Base-by-base conservation (phyloP, 345 rosid species). In the Draba incana region DNA sequence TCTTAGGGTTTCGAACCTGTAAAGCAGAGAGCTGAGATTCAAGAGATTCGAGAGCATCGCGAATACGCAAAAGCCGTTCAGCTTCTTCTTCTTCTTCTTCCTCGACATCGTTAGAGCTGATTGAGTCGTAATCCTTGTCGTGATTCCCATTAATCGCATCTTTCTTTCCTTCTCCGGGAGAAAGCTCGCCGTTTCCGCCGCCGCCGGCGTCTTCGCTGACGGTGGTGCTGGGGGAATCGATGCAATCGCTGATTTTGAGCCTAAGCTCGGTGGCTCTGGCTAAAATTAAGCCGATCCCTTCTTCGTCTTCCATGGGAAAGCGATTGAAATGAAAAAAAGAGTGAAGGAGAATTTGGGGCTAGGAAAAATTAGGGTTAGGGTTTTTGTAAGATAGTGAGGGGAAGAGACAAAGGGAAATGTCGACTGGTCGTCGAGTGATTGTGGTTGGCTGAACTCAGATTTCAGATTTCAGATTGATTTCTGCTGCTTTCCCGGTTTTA, bases 251-350 rank as follows among this genome's bases (percentile, higher is more conserved):
- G 83, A 92, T 82, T 72, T 89, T 87, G 54, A 84, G 70, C 37
- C 96, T 83, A 6, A 92, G 84, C 73, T 92, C 95, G 13, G 81
- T 83, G 41, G 95, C 98, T 79, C 81, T 89, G 15, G 95, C 87
- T 73, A 92, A 57, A 27, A 84, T 91, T 16, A 84, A 68, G 38
- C 86, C 91, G 20, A 89, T 85, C 6, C 95, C 85, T 66, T 81
- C 89, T 61, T 86, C 96, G 53, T 85, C 93, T 68, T 64, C 80
- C 68, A 73, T 77, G 3, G 9, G 33, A 41, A 20, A 46, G 38
- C 10, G 30, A 57, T 31, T 55, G 39, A 35, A 35, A 31, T 31
- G 20, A 20, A 28, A 28, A 3, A 49, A 42, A 28, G 39, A 30
- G 14, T 28, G 71, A 45, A 47, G 60, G 13, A 33, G 20, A 58